phyloP scores from a whole-genome alignment of 164 flowering plant species.

The Piper betle region DNA sequence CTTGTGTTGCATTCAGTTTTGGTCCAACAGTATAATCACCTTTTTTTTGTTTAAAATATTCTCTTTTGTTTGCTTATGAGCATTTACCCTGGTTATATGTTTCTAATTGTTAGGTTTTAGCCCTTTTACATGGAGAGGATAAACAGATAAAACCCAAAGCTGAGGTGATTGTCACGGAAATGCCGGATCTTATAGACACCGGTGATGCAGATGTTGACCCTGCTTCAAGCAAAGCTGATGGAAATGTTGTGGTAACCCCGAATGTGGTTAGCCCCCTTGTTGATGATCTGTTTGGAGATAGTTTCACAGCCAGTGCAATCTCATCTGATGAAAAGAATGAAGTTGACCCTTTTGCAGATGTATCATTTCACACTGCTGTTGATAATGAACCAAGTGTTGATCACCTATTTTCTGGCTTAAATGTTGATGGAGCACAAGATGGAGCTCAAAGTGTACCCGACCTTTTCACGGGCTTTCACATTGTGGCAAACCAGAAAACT shows the following conservation, averaged over 20 bases:
- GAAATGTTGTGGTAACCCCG: conserved; percentile 10
- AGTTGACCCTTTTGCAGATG: conserved; percentile 92
- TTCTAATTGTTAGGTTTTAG: conserved; percentile 42
- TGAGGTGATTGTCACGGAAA: conserved; percentile 26
- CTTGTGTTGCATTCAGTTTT: background rate
- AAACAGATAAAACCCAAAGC: conserved; percentile 22
- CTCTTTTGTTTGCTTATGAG: background rate
- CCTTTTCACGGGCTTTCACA: background rate
- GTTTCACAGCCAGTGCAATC: conserved; percentile 16
- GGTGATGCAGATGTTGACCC: conserved; percentile 34
- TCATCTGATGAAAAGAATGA: conserved; percentile 26
- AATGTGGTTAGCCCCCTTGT: conserved; percentile 24
- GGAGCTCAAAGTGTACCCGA: background rate
- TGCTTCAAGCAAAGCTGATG: conserved; percentile 14
- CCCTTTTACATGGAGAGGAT: conserved; percentile 48
- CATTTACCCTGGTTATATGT: conserved; percentile 1
- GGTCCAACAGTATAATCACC: background rate
- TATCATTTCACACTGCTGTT: conserved; percentile 59
- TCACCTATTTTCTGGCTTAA: conserved; percentile 75
- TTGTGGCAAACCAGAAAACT: conserved; percentile 28
- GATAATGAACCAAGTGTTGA: conserved; percentile 22
- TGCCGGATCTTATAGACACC: conserved; percentile 88
- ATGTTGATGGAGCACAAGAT: conserved; percentile 1
- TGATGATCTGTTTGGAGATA: conserved; percentile 74
- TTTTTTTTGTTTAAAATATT: background rate